phyloP scores from a whole-genome alignment of 2,329 filamentous ascomycete genomes.

The Didymella sp. region DNA sequence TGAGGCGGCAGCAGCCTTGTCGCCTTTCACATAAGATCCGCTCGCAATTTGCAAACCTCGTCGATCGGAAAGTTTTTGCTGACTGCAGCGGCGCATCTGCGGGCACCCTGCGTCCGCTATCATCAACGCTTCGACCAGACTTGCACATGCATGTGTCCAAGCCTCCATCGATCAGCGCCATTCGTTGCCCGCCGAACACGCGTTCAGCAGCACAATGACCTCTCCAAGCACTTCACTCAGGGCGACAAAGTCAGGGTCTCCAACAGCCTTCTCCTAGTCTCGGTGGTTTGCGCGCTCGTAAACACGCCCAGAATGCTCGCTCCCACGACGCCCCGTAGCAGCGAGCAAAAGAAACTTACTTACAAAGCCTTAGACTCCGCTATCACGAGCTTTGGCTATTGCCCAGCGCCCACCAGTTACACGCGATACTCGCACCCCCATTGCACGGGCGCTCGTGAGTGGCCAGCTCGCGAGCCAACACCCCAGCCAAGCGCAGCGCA shows the following conservation, averaged over 20 bases:
- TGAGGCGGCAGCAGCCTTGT: background rate
- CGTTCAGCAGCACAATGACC: background rate
- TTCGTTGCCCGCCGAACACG: background rate
- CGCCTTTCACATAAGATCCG: conserved; percentile 3
- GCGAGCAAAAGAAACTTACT: background rate
- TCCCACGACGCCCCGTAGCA: background rate
- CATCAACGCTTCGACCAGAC: background rate
- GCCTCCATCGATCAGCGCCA: conserved; percentile 6
- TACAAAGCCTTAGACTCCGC: background rate
- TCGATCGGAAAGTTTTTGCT: conserved; percentile 3
- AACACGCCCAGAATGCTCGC: conserved; percentile 1
- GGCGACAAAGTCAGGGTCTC: conserved; percentile 5
- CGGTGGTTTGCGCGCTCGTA: background rate
- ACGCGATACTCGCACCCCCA: conserved; percentile 1
- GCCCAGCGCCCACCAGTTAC: background rate
- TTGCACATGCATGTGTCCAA: conserved; percentile 5
- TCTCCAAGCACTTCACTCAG: background rate
- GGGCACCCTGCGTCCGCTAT: background rate
- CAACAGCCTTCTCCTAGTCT: background rate
- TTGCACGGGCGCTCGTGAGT: background rate
- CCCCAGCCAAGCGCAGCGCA: background rate
- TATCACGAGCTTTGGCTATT: conserved; percentile 11
- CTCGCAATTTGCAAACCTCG: conserved; percentile 3
- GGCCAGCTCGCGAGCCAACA: background rate
- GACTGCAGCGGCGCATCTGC: background rate